A percentile compares a stretch with the other conserved stretches of the same genome.
phyloP scores from a whole-genome alignment of 495 filamentous ascomycete species.

The Podospora pseudocomata region DNA sequence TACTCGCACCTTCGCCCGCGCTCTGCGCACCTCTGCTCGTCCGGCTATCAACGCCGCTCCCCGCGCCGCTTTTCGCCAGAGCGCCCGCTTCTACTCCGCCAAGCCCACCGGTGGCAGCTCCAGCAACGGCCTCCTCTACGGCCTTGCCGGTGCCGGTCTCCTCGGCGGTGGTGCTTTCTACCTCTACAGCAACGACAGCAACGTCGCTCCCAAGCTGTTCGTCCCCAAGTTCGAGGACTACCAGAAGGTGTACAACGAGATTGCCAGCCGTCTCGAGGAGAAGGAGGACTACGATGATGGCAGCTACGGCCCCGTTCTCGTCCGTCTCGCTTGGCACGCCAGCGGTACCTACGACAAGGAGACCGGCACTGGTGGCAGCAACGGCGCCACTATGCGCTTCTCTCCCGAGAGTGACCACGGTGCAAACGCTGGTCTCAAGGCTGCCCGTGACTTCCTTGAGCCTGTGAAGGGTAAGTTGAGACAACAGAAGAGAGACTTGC shows the following conservation, averaged over 20 bases:
- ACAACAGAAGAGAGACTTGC: not conserved
- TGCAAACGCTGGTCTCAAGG: constrained; percentile 87
- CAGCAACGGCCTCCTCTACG: constrained; percentile 42
- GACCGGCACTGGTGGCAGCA: constrained; percentile 88
- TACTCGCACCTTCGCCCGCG: constrained; percentile 53
- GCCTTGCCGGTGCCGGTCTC: constrained; percentile 51
- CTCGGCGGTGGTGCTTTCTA: constrained; percentile 63
- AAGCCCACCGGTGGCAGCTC: constrained; percentile 54
- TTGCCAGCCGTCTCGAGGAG: constrained; percentile 75
- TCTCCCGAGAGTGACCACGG: constrained; percentile 87
- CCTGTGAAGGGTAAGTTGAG: constrained; percentile 66
- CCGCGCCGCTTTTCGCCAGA: constrained; percentile 59
- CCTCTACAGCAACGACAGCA: constrained; percentile 55
- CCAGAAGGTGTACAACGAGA: constrained; percentile 90
- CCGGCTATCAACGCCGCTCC: constrained; percentile 47
- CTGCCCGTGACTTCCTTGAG: constrained; percentile 88
- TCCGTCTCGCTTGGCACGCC: constrained; percentile 84
- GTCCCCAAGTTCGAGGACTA: constrained; percentile 81
- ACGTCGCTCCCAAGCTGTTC: constrained; percentile 56
- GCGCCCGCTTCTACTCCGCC: constrained; percentile 73
- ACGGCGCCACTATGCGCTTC: constrained; percentile 98
- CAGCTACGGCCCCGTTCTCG: constrained; percentile 85
- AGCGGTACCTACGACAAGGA: constrained; percentile 85
- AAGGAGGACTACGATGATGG: constrained; percentile 96
- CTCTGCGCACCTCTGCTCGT: constrained; percentile 53